phyloP scores from a whole-genome alignment of 2,329 filamentous ascomycete species.

The Trichoderma sp. region DNA sequence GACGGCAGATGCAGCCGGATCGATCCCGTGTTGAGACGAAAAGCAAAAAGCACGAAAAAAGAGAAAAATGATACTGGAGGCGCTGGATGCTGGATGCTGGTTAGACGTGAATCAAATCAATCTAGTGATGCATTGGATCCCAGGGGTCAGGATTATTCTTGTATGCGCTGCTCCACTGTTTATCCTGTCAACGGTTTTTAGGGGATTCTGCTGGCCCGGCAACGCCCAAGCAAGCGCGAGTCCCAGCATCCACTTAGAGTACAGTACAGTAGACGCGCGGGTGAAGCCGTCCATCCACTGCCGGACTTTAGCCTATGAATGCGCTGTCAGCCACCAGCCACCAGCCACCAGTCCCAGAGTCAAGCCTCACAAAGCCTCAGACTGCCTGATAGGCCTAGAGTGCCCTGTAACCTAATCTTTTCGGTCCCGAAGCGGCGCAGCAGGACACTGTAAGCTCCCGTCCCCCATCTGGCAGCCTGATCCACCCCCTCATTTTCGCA shows the following conservation, averaged over 20 bases:
- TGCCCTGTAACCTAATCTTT: background rate
- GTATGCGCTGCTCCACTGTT: constrained; percentile 14
- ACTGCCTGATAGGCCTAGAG: background rate
- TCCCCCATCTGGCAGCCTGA: background rate
- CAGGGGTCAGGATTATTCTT: background rate
- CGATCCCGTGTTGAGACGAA: background rate
- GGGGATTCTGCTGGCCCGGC: constrained; percentile 5
- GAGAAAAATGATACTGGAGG: constrained; percentile 7
- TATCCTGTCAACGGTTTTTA: background rate
- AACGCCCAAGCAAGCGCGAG: constrained; percentile 2
- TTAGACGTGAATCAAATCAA: background rate
- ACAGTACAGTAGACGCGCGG: background rate
- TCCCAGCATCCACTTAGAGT: background rate
- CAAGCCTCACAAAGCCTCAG: background rate
- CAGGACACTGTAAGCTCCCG: background rate
- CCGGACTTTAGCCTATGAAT: background rate
- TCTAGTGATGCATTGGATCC: background rate
- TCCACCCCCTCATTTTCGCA: constrained; percentile 5
- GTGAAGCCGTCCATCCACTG: background rate
- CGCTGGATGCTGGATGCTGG: background rate
- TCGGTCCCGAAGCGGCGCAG: constrained; percentile 1
- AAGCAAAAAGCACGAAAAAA: background rate
- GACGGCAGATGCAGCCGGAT: background rate
- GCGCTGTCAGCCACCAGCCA: background rate
- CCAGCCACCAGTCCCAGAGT: background rate